Percentiles rank a stretch among this genome's conserved stretches.
phyloP scores from a whole-genome alignment of 176 grass and related monocot species.

The Carex pumila region DNA sequence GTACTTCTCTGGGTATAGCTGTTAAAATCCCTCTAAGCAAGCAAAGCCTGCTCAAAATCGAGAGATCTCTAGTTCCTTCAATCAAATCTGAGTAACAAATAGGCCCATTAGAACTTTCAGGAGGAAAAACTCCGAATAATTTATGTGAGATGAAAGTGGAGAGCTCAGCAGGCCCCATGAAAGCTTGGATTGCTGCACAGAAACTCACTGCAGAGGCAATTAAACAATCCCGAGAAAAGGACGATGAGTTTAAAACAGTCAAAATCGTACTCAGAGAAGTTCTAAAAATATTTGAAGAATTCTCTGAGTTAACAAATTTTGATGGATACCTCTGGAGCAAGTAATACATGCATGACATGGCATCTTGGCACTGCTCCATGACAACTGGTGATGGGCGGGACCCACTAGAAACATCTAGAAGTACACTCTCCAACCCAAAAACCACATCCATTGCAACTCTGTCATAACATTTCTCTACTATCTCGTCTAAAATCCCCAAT shows the following conservation, averaged over 20 bases:
- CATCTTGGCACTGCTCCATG: conserved; percentile 97
- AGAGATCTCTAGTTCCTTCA: conserved; percentile 51
- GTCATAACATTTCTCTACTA: conserved; percentile 51
- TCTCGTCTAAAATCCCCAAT: conserved; percentile 79
- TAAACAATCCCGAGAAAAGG: conserved; percentile 91
- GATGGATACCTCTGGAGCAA: conserved; percentile 83
- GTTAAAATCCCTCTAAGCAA: conserved; percentile 91
- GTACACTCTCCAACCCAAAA: conserved; percentile 49
- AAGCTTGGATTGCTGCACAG: conserved; percentile 82
- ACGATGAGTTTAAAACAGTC: conserved; percentile 72
- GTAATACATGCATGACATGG: conserved; percentile 99
- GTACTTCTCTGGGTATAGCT: conserved; percentile 59
- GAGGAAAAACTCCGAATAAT: conserved; percentile 35
- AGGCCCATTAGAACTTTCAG: background rate
- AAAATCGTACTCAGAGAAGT: conserved; percentile 58
- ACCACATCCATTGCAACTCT: conserved; percentile 69
- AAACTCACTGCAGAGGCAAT: conserved; percentile 89
- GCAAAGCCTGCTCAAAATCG: conserved; percentile 83
- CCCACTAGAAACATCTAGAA: conserved; percentile 51
- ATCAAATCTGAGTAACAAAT: conserved; percentile 46
- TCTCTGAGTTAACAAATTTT: conserved; percentile 45
- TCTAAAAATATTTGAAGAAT: conserved; percentile 49
- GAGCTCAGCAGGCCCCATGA: conserved; percentile 53
- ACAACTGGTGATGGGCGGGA: conserved; percentile 71
- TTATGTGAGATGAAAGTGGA: conserved; percentile 58